phyloP scores from a whole-genome alignment of 2,329 filamentous ascomycete genomes.

The Amylocarpus encephaloides region DNA sequence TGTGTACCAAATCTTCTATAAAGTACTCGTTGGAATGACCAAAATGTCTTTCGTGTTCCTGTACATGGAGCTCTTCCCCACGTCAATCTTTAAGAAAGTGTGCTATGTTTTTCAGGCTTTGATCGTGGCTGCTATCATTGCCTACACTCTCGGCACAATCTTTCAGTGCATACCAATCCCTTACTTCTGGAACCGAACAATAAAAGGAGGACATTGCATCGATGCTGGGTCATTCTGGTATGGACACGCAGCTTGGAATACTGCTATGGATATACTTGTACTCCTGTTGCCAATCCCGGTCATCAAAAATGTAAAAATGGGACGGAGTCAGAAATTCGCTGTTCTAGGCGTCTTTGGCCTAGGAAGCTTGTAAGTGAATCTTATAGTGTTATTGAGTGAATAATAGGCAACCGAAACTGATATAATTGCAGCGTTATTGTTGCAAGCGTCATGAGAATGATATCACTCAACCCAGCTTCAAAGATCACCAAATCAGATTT shows the following conservation, averaged over 20 bases:
- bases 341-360: slow-evolving; percentile 55
- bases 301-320: slow-evolving; percentile 38
- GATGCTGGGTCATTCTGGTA: slow-evolving; percentile 60
- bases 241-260: slow-evolving; percentile 60
- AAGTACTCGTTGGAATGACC: slow-evolving; percentile 12
- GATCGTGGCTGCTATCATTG: slow-evolving; percentile 2
- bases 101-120: slow-evolving; percentile 6
- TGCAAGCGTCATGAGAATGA: slow-evolving; percentile 13
- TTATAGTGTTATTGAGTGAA: too few relatives aligned
- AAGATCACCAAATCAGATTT: slow-evolving; percentile 9
- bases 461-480: slow-evolving; percentile 12
- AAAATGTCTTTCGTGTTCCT: slow-evolving; percentile 15
- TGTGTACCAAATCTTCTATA: slow-evolving; percentile 12
- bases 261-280: slow-evolving; percentile 60
- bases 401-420: too few relatives aligned
- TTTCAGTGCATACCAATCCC: slow-evolving; percentile 17
- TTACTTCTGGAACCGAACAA: slow-evolving; percentile 12
- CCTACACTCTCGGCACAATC: slow-evolving; percentile 3
- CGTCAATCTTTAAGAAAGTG: slow-evolving; percentile 4
- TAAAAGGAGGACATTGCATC: slow-evolving; percentile 39
- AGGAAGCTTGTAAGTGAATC: slow-evolving; percentile 58
- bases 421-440: slow-evolving; percentile 9
- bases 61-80: slow-evolving; percentile 15
- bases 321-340: slow-evolving; percentile 1
- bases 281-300: slow-evolving; percentile 59